These are phyloP conservation scores for Diutina mesorugosa DNA, from an alignment of 1,139 yeast species.

Conservation along the genomic window DNA sequence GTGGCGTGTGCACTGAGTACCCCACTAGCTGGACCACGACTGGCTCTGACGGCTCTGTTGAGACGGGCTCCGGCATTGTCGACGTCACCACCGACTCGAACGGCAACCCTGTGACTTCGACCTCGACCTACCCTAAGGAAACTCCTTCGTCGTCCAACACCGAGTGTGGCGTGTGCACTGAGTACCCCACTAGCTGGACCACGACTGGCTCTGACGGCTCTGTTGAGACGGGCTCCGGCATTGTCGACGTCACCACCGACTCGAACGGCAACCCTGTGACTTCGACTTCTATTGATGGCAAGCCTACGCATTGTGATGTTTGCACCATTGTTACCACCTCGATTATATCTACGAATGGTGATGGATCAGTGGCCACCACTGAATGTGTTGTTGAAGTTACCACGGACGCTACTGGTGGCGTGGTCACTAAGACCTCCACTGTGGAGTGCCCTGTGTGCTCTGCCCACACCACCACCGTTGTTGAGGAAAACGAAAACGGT, in stretches of 20 bases:
- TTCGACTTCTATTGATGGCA: neutral
- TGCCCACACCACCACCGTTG: neutral
- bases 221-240: neutral
- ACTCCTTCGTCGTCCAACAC: neutral
- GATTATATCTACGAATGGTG: neutral
- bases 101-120: neutral
- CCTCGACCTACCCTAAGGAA: no score
- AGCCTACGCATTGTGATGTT: neutral
- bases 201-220: neutral
- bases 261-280: neutral
- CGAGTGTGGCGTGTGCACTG: neutral
- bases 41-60: neutral
- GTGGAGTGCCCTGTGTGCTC: neutral
- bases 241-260: slow-evolving; percentile 1
- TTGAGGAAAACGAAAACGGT: neutral
- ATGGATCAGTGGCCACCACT: neutral
- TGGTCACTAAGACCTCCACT: neutral
- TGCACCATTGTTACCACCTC: neutral
- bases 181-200: neutral
- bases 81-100: slow-evolving; percentile 1
- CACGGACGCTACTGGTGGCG: neutral
- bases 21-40: neutral
- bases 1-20: neutral
- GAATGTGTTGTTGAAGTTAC: neutral
- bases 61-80: neutral